Conservation (phyloP, 139 green algal genomes). For the Coelastrella sp. region DNA sequence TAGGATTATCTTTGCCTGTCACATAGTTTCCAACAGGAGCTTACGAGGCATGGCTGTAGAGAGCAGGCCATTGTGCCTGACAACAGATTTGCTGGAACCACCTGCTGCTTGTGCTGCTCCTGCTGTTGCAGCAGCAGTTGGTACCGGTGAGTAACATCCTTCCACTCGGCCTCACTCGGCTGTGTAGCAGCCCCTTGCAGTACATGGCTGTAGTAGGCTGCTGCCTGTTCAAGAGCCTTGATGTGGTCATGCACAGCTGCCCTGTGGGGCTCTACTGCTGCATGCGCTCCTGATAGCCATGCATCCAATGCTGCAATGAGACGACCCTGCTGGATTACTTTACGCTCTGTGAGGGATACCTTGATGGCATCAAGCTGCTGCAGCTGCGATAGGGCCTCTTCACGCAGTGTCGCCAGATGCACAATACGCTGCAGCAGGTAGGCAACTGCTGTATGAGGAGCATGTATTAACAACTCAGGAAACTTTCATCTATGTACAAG, state of each 20-base stretch:
- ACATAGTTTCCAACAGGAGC: not conserved
- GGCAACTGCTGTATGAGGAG: not conserved
- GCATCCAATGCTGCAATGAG: conserved; percentile 43
- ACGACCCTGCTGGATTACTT: conserved; percentile 22
- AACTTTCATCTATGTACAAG: too few relatives aligned
- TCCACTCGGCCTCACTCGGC: not conserved
- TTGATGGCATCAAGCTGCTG: conserved; percentile 22
- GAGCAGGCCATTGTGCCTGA: not conserved
- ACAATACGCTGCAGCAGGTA: conserved; percentile 4
- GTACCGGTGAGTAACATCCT: conserved; percentile 7
- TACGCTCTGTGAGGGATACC: conserved; percentile 24
- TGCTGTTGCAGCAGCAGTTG: conserved; percentile 13
- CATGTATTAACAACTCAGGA: not conserved
- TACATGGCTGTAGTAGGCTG: conserved; percentile 18
- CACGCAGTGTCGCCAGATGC: conserved; percentile 16
- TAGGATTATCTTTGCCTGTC: not conserved
- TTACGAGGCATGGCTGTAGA: conserved; percentile 12
- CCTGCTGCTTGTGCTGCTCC: not conserved
- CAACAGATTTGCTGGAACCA: not conserved
- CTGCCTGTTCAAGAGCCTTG: conserved; percentile 12
- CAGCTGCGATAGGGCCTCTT: conserved; percentile 7
- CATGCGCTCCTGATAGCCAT: conserved; percentile 19
- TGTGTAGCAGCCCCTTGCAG: not conserved
- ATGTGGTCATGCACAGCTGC: conserved; percentile 4
- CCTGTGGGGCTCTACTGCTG: conserved; percentile 34